phyloP scores from a whole-genome alignment of 306 rosid species.

The Crotalaria pallida region DNA sequence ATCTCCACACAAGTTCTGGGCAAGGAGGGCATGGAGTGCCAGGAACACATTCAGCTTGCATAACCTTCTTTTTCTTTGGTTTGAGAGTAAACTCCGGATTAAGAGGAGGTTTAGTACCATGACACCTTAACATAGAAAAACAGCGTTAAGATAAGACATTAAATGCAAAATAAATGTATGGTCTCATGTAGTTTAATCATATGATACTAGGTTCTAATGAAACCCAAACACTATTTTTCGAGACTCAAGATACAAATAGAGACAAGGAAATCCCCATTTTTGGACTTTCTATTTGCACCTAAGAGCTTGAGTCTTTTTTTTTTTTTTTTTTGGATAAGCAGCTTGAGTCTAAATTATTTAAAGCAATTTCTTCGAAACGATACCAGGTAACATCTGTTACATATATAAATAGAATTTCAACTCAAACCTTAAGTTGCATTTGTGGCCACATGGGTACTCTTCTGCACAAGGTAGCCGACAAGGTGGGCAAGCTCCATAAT shows the following conservation, averaged over 20 bases:
- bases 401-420: constrained; percentile 1
- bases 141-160: neutral
- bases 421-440: constrained; percentile 79
- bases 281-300: neutral
- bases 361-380: neutral
- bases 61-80: constrained; percentile 78
- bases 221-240: neutral
- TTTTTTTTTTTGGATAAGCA: too few relatives aligned
- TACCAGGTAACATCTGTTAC: neutral
- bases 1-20: constrained; percentile 83
- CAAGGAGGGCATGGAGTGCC: constrained; percentile 86
- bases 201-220: neutral
- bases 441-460: constrained; percentile 80
- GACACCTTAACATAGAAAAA: constrained; percentile 54
- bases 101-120: constrained; percentile 86
- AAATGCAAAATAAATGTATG: neutral
- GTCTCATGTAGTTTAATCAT: neutral
- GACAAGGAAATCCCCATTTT: neutral
- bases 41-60: constrained; percentile 46
- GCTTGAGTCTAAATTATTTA: neutral
- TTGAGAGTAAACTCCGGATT: constrained; percentile 78
- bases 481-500: constrained; percentile 85
- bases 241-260: neutral
- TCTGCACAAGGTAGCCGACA: constrained; percentile 75
- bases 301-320: constrained; percentile 4